phyloP scores from a whole-genome alignment of 306 rosid genomes.

The Trifolium subterraneum region DNA sequence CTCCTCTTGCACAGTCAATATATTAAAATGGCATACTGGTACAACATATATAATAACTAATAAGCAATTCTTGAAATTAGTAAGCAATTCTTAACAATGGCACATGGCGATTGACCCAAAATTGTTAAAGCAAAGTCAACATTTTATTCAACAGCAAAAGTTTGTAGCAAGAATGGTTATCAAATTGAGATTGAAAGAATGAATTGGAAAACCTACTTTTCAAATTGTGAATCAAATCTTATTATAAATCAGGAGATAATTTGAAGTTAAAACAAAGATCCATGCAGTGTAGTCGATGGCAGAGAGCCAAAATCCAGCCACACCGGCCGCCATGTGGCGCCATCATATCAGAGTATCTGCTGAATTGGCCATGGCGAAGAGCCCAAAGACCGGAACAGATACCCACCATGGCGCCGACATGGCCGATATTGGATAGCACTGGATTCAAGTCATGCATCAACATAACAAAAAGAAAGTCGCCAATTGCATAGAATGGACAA shows the following conservation, averaged over 20 bases:
- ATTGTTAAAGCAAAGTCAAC: not conserved
- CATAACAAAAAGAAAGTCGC: not conserved
- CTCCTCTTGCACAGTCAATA: slow-evolving; percentile 7
- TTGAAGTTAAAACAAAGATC: no score
- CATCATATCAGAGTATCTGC: no score
- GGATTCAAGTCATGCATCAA: not conserved
- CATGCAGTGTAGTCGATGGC: no score
- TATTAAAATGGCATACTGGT: not conserved
- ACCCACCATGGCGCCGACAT: no score
- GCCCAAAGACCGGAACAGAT: no score
- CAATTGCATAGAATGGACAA: not conserved
- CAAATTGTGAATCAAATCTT: not conserved
- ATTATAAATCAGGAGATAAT: no score
- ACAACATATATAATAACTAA: not conserved
- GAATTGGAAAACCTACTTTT: not conserved
- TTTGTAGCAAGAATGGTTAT: no score
- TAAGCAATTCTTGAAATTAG: slow-evolving; percentile 2
- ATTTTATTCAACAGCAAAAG: not conserved
- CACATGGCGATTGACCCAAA: slow-evolving; percentile 10
- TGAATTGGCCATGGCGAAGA: no score
- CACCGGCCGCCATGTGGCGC: no score
- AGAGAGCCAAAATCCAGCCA: no score
- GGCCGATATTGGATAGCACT: no score
- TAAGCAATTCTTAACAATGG: slow-evolving; percentile 1
- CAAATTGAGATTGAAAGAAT: no score